phyloP scores from a whole-genome alignment of 176 grass and related monocot species.

The Musa itinerans region DNA sequence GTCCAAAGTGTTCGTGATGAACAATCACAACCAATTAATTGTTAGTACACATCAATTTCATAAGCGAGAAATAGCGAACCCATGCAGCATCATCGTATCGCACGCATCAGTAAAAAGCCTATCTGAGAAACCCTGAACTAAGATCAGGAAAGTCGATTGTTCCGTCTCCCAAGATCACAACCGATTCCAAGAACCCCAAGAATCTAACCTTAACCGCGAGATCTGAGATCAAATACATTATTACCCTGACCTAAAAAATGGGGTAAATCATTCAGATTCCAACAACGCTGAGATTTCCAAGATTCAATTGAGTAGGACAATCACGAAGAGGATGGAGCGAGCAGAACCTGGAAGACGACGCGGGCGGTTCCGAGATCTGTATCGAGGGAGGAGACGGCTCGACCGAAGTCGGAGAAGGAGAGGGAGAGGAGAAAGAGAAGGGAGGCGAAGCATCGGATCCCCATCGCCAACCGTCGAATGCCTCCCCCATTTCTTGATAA shows the following conservation, averaged over 20 bases:
- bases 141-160: not conserved
- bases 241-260: not conserved
- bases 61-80: not conserved
- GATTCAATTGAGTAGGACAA: too few relatives aligned
- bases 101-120: too few relatives aligned
- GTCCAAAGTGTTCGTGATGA: not conserved
- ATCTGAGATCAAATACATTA: not conserved
- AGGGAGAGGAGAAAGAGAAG: conserved; percentile 25
- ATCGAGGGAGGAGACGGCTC: conserved; percentile 32
- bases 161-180: not conserved
- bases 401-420: conserved; percentile 7
- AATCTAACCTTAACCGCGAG: not conserved
- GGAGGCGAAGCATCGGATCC: conserved; percentile 8
- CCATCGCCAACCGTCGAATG: not conserved
- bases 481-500: too few relatives aligned
- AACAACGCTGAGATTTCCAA: too few relatives aligned
- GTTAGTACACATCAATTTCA: not conserved
- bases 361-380: conserved; percentile 68
- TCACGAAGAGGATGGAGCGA: not conserved
- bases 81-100: too few relatives aligned
- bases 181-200: not conserved
- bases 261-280: too few relatives aligned
- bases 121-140: not conserved
- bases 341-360: conserved; percentile 82
- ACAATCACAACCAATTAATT: not conserved